Base-by-base conservation (phyloP, 148 eudicot species). In the Arctostaphylos glauca region DNA sequence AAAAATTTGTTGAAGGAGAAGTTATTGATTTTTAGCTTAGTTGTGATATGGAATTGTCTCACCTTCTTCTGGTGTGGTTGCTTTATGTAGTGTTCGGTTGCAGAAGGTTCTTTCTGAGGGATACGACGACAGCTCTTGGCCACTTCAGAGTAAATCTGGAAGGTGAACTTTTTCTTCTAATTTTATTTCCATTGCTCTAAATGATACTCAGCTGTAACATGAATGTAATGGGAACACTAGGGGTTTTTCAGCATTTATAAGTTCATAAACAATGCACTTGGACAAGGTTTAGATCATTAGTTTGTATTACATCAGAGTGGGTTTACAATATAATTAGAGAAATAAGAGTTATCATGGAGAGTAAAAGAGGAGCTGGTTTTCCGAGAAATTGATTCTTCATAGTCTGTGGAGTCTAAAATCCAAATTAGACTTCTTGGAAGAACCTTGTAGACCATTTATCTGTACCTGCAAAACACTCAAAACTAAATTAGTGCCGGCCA, bases 81-180 rank as follows among this genome's bases (percentile, higher is more conserved):
- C 56, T 76, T 2, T 81, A 13, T 80, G 7, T 66, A 95, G 98
- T 86, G 79, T 92, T 86, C 96, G 89, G 80, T 78, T 95, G 73
- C 92, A 94, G 72, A 94, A 91, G 85, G 98, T 89, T 86, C 91
- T 95, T 67, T 86, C 86, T 5, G 84, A 89, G 74, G 97, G 97
- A 9, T 95, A 83, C 83, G 98, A 95, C 72, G 98, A 95, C 76
- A 89, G 91, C 81, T 52, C 91, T 13, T 95, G 98, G 98, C 86
- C 98, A 74, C 86, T 95, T 76, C 94, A 92, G 85, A 91, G 88
- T 74, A 95, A 92, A 88, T 87, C 91, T 58, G 96, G 95, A 90
- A 87, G 96, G 98, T 95, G 87, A 41, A 77, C 83, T 47, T 14
- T 31, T 21, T 8, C 52, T 59, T 82, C 54, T 59, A 58, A 16